Evolutionary conservation across 2,329 filamentous ascomycete genomes (phyloP).

Genomic region (Penicillium oxalicum): DNA sequence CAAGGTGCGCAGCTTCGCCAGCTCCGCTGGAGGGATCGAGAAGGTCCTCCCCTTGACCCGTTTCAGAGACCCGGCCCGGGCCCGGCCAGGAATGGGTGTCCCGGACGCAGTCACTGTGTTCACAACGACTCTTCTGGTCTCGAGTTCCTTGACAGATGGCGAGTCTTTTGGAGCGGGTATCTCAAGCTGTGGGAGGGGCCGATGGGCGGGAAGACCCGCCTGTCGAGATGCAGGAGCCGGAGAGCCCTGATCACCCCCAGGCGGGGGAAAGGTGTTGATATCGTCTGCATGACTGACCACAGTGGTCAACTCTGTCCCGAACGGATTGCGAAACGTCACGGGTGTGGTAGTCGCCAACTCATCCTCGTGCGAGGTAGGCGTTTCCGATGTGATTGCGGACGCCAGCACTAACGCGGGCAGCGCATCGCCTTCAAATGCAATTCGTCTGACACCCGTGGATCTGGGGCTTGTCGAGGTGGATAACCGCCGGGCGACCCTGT

Average conservation of each 20-base stretch:
- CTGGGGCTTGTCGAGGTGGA: constrained; percentile 33
- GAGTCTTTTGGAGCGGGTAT: constrained; percentile 12
- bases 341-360: constrained; percentile 17
- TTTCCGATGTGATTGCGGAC: constrained; percentile 27
- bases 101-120: constrained; percentile 18
- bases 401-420: constrained; percentile 47
- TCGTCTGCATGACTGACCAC: too few species aligned
- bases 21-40: constrained; percentile 24
- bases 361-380: constrained; percentile 18
- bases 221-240: neutral
- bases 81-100: constrained; percentile 27
- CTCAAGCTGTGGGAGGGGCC: constrained; percentile 5
- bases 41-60: constrained; percentile 27
- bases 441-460: constrained; percentile 36
- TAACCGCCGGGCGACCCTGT: constrained; percentile 38
- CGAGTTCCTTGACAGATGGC: constrained; percentile 18
- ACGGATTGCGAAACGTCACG: constrained; percentile 31
- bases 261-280: neutral
- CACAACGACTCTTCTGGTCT: constrained; percentile 19
- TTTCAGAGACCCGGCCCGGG: constrained; percentile 24
- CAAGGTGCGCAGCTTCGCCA: constrained; percentile 23
- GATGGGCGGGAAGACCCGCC: neutral
- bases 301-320: constrained; percentile 12
- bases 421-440: constrained; percentile 40
- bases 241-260: constrained; percentile 2